Percentiles rank a stretch among this genome's conserved stretches.
Evolutionary conservation across 208 protist genomes (phyloP).

Genomic region (Tritrichomonas musculus): DNA sequence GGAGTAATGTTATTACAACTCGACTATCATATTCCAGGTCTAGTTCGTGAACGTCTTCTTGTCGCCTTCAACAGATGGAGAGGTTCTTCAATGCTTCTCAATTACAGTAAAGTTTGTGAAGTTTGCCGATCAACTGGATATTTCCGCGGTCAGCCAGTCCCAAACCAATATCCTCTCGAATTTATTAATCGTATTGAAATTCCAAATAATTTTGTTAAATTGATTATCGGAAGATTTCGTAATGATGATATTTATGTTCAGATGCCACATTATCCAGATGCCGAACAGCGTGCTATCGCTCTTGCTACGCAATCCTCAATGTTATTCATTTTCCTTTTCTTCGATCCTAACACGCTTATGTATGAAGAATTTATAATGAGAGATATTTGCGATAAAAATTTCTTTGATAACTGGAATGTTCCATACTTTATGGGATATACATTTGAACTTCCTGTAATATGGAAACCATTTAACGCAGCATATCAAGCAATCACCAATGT

Average conservation of each 20-base stretch:
- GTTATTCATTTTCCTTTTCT: constrained; percentile 91
- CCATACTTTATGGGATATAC: constrained; percentile 88
- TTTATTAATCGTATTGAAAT: constrained; percentile 14
- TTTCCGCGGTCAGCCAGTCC: neutral
- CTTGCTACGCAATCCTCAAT: constrained; percentile 78
- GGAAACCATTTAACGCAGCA: constrained; percentile 80
- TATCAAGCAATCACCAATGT: constrained; percentile 73
- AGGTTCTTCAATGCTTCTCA: constrained; percentile 57
- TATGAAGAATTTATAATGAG: constrained; percentile 68
- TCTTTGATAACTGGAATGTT: constrained; percentile 94
- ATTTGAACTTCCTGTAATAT: constrained; percentile 74
- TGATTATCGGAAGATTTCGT: constrained; percentile 76
- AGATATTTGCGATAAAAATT: constrained; percentile 94
- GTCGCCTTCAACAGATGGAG: constrained; percentile 89
- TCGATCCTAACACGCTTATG: constrained; percentile 76
- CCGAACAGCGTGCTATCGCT: constrained; percentile 79
- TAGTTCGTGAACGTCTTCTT: constrained; percentile 76
- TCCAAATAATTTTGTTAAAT: constrained; percentile 51
- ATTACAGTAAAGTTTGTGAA: constrained; percentile 82
- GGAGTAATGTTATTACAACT: constrained; percentile 54
- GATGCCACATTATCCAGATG: constrained; percentile 68
- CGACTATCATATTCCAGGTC: constrained; percentile 37
- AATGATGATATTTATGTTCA: constrained; percentile 90
- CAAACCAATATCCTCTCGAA: neutral
- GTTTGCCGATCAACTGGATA: constrained; percentile 76